Evolutionary conservation across 805 yeast genomes (phyloP).

Genomic region (Wickerhamomyces queroliae): DNA sequence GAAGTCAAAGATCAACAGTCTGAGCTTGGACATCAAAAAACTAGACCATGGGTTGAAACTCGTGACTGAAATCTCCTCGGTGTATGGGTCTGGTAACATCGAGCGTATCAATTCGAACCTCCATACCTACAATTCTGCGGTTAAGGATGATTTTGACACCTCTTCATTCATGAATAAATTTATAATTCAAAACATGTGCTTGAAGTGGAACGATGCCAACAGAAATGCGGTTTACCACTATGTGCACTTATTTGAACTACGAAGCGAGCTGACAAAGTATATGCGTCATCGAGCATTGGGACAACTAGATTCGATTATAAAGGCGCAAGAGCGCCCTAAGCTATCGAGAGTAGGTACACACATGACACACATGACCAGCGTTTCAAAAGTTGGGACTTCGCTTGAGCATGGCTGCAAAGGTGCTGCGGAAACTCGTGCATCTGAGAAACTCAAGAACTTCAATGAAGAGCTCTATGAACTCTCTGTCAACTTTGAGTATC

Average conservation of each 20-base stretch:
- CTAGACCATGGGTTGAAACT: slow-evolving; percentile 15
- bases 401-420: slow-evolving; percentile 6
- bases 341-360: neutral
- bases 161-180: slow-evolving; percentile 46
- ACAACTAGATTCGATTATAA: slow-evolving; percentile 44
- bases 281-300: slow-evolving; percentile 43
- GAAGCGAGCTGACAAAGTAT: slow-evolving; percentile 37
- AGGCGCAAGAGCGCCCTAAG: slow-evolving; percentile 22
- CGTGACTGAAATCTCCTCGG: slow-evolving; percentile 9
- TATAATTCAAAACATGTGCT: slow-evolving; percentile 62
- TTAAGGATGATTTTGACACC: slow-evolving; percentile 11
- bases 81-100: slow-evolving; percentile 6
- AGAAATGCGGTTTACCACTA: slow-evolving; percentile 62
- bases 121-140: slow-evolving; percentile 7
- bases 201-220: slow-evolving; percentile 73
- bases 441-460: slow-evolving; percentile 37
- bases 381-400: neutral
- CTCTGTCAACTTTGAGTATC: slow-evolving; percentile 31
- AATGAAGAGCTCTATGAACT: slow-evolving; percentile 42
- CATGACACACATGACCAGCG: neutral
- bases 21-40: slow-evolving; percentile 19
- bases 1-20: slow-evolving; percentile 5
- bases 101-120: slow-evolving; percentile 3
- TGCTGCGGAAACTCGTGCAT: slow-evolving; percentile 10
- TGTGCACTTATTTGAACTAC: slow-evolving; percentile 39